Conservation (phyloP, 2,329 filamentous ascomycete species). For the Penicillium sp. region DNA sequence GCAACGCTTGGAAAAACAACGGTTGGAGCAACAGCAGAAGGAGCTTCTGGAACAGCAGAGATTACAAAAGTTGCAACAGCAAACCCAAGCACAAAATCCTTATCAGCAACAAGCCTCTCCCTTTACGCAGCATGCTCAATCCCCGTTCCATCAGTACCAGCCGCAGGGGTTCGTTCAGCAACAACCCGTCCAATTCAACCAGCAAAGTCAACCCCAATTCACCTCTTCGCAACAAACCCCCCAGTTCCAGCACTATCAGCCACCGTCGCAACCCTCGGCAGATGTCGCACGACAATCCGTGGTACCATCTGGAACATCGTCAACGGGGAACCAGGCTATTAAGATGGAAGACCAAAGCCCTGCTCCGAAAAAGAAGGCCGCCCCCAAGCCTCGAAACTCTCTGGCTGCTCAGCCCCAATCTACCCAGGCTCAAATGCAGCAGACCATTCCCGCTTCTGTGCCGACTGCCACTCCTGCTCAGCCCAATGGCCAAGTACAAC, state of each 20-base stretch:
- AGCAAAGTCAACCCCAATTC: slow-evolving; percentile 18
- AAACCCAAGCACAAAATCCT: slow-evolving; percentile 23
- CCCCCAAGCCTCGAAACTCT: slow-evolving; percentile 12
- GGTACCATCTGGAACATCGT: neutral
- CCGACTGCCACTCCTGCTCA: slow-evolving; percentile 7
- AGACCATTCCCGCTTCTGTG: neutral
- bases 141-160: slow-evolving; percentile 24
- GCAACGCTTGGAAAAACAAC: slow-evolving; percentile 13
- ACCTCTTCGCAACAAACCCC: slow-evolving; percentile 14
- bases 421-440: slow-evolving; percentile 1
- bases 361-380: slow-evolving; percentile 20
- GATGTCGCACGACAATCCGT: slow-evolving; percentile 7
- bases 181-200: slow-evolving; percentile 15
- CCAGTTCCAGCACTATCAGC: slow-evolving; percentile 26
- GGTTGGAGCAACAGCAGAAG: slow-evolving; percentile 16
- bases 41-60: slow-evolving; percentile 15
- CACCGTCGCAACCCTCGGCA: slow-evolving; percentile 13
- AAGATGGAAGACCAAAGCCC: slow-evolving; percentile 16
- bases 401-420: slow-evolving; percentile 3
- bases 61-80: slow-evolving; percentile 17
- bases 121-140: slow-evolving; percentile 19
- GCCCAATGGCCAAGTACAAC: slow-evolving; percentile 17
- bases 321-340: neutral
- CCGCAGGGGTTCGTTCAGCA: slow-evolving; percentile 19
- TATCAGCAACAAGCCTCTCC: slow-evolving; percentile 27